These are phyloP conservation scores for Bretziella fagacearum DNA, from an alignment of 2,329 filamentous ascomycete genomes.

Conservation along the genomic window DNA sequence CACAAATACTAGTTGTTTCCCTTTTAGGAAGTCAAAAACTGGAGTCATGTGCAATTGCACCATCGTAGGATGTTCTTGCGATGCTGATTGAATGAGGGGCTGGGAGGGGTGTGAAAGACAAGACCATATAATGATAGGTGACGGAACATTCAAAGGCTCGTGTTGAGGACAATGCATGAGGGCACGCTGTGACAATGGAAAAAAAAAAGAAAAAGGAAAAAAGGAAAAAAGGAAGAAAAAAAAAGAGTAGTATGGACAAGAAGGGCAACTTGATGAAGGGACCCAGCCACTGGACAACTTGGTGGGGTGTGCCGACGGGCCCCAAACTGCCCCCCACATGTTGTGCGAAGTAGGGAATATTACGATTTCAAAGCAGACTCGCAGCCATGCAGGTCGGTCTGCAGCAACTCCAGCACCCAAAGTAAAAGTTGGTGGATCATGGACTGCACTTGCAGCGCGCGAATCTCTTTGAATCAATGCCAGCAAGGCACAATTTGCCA, in stretches of 20 bases:
- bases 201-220: neutral
- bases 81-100: conserved; percentile 17
- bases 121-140: neutral
- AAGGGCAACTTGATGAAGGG: neutral
- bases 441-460: conserved; percentile 1
- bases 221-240: neutral
- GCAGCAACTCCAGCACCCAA: neutral
- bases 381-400: neutral
- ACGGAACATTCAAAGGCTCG: neutral
- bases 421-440: neutral
- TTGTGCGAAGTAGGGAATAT: conserved; percentile 7
- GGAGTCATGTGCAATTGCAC: conserved; percentile 46
- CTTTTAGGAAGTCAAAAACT: conserved; percentile 7
- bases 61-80: conserved; percentile 30
- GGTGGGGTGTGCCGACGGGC: neutral
- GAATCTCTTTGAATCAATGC: neutral
- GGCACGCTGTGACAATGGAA: conserved; percentile 3
- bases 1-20: conserved; percentile 1
- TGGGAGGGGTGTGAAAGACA: neutral
- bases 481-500: neutral
- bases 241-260: neutral
- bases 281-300: neutral
- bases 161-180: neutral
- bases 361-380: conserved; percentile 12
- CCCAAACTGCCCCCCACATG: conserved; percentile 6